These are phyloP conservation scores for Hymenoscyphus occultus DNA, from an alignment of 2,329 filamentous ascomycete species.

Conservation along the genomic window DNA sequence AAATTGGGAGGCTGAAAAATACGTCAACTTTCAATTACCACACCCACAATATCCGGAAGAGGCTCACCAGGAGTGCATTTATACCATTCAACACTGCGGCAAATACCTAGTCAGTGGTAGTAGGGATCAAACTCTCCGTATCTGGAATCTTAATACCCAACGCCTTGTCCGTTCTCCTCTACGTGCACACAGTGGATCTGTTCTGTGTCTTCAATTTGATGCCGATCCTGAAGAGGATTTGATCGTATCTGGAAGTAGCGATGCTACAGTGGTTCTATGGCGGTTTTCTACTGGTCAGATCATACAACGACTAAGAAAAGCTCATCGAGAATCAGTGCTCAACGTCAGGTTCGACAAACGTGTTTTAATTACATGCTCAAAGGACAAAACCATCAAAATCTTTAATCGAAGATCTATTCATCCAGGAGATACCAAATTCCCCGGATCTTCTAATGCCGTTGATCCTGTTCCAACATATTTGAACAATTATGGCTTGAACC, in stretches of 20 bases:
- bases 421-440: slow-evolving; percentile 57
- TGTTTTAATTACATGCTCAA: slow-evolving; percentile 93
- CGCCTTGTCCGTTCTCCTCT: slow-evolving; percentile 74
- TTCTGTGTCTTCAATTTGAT: slow-evolving; percentile 94
- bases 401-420: slow-evolving; percentile 78
- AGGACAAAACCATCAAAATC: slow-evolving; percentile 94
- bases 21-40: slow-evolving; percentile 83
- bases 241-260: slow-evolving; percentile 93
- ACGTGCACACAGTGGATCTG: slow-evolving; percentile 75
- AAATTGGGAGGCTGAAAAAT: slow-evolving; percentile 86
- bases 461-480: slow-evolving; percentile 52
- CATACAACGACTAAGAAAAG: slow-evolving; percentile 70
- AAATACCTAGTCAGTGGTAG: slow-evolving; percentile 91
- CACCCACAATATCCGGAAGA: slow-evolving; percentile 78
- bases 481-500: slow-evolving; percentile 53
- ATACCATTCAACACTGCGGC: slow-evolving; percentile 84
- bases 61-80: slow-evolving; percentile 88
- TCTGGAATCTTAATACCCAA: slow-evolving; percentile 85
- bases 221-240: slow-evolving; percentile 82
- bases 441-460: slow-evolving; percentile 39
- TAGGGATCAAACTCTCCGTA: slow-evolving; percentile 78
- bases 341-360: slow-evolving; percentile 90
- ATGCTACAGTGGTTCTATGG: slow-evolving; percentile 89
- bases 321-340: slow-evolving; percentile 86
- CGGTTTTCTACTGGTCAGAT: slow-evolving; percentile 85